A percentile compares a stretch with the other conserved stretches of the same genome.
These are phyloP conservation scores for Powellomyces hirtus DNA, from an alignment of 192 early-diverging fungal species.

Conservation along the genomic window DNA sequence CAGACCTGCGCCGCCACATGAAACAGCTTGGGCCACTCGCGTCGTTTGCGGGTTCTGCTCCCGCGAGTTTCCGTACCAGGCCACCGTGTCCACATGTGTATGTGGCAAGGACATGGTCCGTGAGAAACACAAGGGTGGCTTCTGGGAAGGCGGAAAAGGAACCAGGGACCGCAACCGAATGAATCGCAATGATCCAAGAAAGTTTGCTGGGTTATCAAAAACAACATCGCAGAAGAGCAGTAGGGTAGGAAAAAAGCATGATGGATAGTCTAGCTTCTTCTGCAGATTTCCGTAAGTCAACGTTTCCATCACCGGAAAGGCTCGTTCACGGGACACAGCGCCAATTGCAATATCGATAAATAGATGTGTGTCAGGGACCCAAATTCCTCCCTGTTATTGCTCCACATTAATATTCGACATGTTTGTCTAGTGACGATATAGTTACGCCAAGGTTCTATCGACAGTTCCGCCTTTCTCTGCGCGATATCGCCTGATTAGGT, in stretches of 20 bases:
- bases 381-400: too few species aligned
- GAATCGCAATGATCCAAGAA: conserved; percentile 71
- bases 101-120: conserved; percentile 55
- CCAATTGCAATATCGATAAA: too few species aligned
- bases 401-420: too few species aligned
- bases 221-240: conserved; percentile 41
- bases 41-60: conserved; percentile 86
- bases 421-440: too few species aligned
- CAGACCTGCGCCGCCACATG: conserved; percentile 47
- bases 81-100: conserved; percentile 42
- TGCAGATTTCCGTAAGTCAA: too few species aligned
- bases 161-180: conserved; percentile 69
- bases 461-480: conserved; percentile 30
- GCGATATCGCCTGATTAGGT: conserved; percentile 18
- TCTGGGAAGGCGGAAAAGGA: conserved; percentile 92
- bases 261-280: too few species aligned
- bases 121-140: conserved; percentile 56
- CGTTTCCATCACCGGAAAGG: too few species aligned
- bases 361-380: too few species aligned
- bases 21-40: conserved; percentile 65
- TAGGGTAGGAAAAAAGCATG: conserved; percentile 26
- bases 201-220: conserved; percentile 61
- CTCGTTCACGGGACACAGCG: too few species aligned
- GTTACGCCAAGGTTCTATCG: conserved; percentile 18
- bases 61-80: conserved; percentile 64